Conservation (phyloP, 192 early-diverging fungal species). For the Dispira simplex region DNA sequence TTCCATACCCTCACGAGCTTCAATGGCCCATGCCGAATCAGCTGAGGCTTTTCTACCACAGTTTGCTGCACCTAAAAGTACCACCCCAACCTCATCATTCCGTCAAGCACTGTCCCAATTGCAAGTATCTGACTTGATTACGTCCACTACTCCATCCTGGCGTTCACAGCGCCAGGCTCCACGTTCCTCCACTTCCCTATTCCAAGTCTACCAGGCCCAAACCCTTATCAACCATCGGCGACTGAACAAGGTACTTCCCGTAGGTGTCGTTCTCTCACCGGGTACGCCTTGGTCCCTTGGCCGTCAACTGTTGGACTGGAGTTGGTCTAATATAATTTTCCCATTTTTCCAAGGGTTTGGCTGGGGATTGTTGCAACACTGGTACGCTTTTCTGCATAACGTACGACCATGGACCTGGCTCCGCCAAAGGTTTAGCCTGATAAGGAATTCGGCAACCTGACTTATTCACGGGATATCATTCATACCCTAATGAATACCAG, state of each 20-base stretch:
- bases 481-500: too few relatives aligned
- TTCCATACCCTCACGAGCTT: too few relatives aligned
- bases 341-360: constrained; percentile 2
- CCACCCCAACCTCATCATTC: background rate
- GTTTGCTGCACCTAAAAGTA: background rate
- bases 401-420: background rate
- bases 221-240: background rate
- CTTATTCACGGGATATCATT: too few relatives aligned
- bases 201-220: background rate
- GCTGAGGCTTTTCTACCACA: background rate
- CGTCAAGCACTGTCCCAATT: background rate
- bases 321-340: background rate
- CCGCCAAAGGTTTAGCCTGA: too few relatives aligned
- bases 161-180: background rate
- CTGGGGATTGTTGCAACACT: constrained; percentile 1
- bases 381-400: background rate
- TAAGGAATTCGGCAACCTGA: too few relatives aligned
- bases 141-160: background rate
- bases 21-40: background rate
- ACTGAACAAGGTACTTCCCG: background rate
- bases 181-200: background rate
- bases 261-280: background rate
- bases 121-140: background rate
- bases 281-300: background rate
- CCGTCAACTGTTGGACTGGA: background rate